A percentile compares a stretch with the other conserved stretches of the same genome.
Conservation (phyloP, 305 asterid genomes). For the Lippia alba region DNA sequence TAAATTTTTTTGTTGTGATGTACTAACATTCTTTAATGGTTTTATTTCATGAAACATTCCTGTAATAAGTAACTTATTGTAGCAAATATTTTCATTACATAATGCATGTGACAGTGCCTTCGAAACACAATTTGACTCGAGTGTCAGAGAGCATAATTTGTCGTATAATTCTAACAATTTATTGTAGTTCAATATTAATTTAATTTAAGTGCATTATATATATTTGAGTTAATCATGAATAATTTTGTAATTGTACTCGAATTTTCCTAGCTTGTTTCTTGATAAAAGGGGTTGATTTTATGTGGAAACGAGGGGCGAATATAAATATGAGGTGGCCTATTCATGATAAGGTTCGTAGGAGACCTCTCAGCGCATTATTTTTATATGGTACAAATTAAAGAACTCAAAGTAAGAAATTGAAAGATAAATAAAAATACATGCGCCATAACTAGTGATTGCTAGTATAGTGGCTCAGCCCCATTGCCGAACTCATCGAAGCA, state of each 20-base stretch:
- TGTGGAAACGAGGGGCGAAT: constrained; percentile 30
- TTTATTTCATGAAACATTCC: no score
- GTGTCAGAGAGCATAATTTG: no score
- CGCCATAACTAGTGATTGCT: constrained; percentile 46
- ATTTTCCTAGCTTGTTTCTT: constrained; percentile 10
- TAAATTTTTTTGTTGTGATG: no score
- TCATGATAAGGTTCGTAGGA: constrained; percentile 39
- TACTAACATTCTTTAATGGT: no score
- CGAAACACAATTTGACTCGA: no score
- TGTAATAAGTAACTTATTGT: no score
- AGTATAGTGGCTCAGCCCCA: constrained; percentile 72
- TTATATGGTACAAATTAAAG: constrained; percentile 34
- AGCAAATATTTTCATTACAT: no score
- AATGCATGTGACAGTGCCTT: no score
- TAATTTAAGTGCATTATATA: no score
- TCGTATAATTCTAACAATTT: no score
- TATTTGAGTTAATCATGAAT: constrained; percentile 16
- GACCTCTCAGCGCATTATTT: constrained; percentile 33
- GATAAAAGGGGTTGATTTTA: constrained; percentile 21
- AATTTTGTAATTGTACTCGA: neutral
- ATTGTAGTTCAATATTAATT: no score
- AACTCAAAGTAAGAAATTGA: neutral
- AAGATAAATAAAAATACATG: neutral
- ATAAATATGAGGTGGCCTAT: constrained; percentile 37
- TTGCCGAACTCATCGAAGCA: constrained; percentile 72